Evolutionary conservation across 2,329 filamentous ascomycete species (phyloP).

Genomic region (Epichloe bromicola): DNA sequence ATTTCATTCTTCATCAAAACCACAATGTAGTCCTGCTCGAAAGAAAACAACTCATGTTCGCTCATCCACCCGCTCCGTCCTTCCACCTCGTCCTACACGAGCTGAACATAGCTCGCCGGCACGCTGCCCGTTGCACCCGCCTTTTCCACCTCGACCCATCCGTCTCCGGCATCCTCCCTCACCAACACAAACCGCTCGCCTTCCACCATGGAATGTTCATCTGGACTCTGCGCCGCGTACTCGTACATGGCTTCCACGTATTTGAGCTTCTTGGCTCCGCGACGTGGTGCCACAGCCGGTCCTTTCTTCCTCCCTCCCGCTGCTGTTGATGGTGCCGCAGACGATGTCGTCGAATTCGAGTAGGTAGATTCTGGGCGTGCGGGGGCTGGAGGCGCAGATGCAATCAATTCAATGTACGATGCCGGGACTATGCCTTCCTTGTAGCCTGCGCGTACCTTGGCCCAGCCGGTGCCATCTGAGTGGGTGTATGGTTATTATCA

Average conservation of each 20-base stretch:
- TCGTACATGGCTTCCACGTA: slow-evolving; percentile 92
- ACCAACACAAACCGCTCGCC: slow-evolving; percentile 87
- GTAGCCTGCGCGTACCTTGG: slow-evolving; percentile 62
- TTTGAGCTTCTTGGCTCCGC: slow-evolving; percentile 84
- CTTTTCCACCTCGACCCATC: slow-evolving; percentile 94
- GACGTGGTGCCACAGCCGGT: slow-evolving; percentile 77
- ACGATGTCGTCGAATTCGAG: slow-evolving; percentile 49
- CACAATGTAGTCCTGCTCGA: neutral
- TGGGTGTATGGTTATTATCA: neutral
- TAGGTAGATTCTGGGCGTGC: slow-evolving; percentile 61
- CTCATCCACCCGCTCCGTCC: neutral
- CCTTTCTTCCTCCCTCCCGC: slow-evolving; percentile 63
- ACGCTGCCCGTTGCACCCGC: slow-evolving; percentile 79
- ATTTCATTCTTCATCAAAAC: too few species aligned
- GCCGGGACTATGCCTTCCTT: slow-evolving; percentile 80
- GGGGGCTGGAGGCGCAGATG: slow-evolving; percentile 30
- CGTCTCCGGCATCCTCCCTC: slow-evolving; percentile 78
- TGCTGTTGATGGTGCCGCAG: slow-evolving; percentile 18
- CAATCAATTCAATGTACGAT: slow-evolving; percentile 62
- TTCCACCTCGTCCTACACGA: slow-evolving; percentile 35
- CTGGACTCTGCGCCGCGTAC: slow-evolving; percentile 73
- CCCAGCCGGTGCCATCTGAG: slow-evolving; percentile 82
- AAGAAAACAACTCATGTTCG: slow-evolving; percentile 7
- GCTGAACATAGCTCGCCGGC: slow-evolving; percentile 83
- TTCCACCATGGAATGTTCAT: slow-evolving; percentile 80